Evolutionary conservation across 2,329 filamentous ascomycete genomes (phyloP).

Genomic region (Mollisiaceae sp.): DNA sequence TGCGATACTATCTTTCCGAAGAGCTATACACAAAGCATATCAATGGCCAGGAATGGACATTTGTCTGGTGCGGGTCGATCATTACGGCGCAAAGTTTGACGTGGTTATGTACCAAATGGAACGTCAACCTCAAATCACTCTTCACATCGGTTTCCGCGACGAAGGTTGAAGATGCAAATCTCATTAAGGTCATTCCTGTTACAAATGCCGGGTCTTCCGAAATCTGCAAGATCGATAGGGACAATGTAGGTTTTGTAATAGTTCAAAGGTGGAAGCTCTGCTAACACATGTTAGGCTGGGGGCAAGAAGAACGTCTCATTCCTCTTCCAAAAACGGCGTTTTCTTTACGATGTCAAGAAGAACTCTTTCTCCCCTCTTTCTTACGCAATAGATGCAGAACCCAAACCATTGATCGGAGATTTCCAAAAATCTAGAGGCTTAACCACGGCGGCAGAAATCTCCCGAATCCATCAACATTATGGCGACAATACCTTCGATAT

Average conservation of each 20-base stretch:
- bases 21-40: conserved; percentile 92
- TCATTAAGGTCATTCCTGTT: conserved; percentile 92
- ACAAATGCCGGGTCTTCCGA: conserved; percentile 89
- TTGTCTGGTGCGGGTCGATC: conserved; percentile 90
- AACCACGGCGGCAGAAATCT: conserved; percentile 73
- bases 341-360: conserved; percentile 76
- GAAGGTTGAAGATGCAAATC: conserved; percentile 72
- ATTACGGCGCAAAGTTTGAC: conserved; percentile 84
- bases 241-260: conserved; percentile 57
- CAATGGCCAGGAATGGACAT: conserved; percentile 95
- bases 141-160: conserved; percentile 80
- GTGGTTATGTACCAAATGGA: conserved; percentile 98
- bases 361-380: conserved; percentile 80
- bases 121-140: conserved; percentile 79
- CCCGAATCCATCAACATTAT: conserved; percentile 87
- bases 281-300: conserved; percentile 57
- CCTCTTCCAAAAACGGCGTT: conserved; percentile 96
- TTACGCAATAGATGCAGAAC: conserved; percentile 84
- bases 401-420: conserved; percentile 75
- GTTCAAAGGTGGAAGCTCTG: conserved; percentile 8
- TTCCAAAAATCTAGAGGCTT: conserved; percentile 86
- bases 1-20: conserved; percentile 82
- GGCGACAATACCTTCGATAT: conserved; percentile 97
- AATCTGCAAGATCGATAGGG: conserved; percentile 81
- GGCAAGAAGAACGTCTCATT: conserved; percentile 83